Percentiles rank a stretch among this genome's conserved stretches.
Evolutionary conservation across 225 moss, liverwort and hornwort species (phyloP).

Genomic region (Sphagnum tenellum): DNA sequence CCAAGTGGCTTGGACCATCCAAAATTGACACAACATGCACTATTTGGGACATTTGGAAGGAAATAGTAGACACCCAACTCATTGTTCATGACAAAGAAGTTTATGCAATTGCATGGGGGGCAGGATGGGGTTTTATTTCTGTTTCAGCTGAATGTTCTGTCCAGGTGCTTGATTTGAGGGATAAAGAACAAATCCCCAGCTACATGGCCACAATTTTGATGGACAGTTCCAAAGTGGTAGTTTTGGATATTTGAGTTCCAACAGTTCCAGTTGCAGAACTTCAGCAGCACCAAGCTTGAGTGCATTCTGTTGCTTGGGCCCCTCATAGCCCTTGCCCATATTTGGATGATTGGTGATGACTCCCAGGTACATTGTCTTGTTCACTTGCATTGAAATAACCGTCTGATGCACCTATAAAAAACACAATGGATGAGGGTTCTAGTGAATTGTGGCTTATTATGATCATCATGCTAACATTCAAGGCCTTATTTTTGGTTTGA

Average conservation of each 20-base stretch:
- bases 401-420: too few species aligned
- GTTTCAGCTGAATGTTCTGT: slow-evolving; percentile 89
- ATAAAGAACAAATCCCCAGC: slow-evolving; percentile 83
- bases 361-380: slow-evolving; percentile 30
- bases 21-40: slow-evolving; percentile 92
- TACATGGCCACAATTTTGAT: slow-evolving; percentile 91
- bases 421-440: too few species aligned
- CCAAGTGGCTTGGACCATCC: slow-evolving; percentile 75
- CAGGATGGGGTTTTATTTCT: slow-evolving; percentile 76
- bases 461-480: too few species aligned
- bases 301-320: slow-evolving; percentile 84
- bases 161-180: slow-evolving; percentile 79
- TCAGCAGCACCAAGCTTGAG: slow-evolving; percentile 78
- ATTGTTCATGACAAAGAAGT: slow-evolving; percentile 89
- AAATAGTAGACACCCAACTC: slow-evolving; percentile 73
- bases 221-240: slow-evolving; percentile 77
- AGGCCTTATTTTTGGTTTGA: too few species aligned
- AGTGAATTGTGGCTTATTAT: too few species aligned
- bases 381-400: too few species aligned
- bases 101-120: slow-evolving; percentile 95
- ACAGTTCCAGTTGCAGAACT: slow-evolving; percentile 86
- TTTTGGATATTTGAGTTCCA: slow-evolving; percentile 78
- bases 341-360: slow-evolving; percentile 84
- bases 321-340: slow-evolving; percentile 83
- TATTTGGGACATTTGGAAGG: slow-evolving; percentile 89